Percentiles rank a stretch among this genome's conserved stretches.
Evolutionary conservation across 805 yeast genomes (phyloP).

Genomic region (Lipomyces orientalis): DNA sequence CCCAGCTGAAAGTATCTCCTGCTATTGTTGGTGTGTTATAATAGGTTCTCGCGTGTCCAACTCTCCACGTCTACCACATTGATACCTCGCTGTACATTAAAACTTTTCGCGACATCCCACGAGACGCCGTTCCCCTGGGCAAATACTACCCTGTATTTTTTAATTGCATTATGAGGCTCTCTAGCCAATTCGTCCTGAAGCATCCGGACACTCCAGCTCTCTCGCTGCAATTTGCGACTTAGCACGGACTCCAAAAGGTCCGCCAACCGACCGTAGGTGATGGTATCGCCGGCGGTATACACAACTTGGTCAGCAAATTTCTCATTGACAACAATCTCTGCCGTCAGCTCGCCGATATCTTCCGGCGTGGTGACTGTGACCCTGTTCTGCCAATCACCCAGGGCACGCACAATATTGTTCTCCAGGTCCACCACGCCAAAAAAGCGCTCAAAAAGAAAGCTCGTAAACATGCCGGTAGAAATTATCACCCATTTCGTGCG

Average conservation of each 20-base stretch:
- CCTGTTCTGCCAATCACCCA: not conserved
- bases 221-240: too few species aligned
- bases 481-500: conserved; percentile 8
- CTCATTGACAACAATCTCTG: not conserved
- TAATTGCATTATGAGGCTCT: too few species aligned
- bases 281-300: conserved; percentile 14
- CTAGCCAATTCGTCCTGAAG: too few species aligned
- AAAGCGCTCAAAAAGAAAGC: conserved; percentile 4
- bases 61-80: too few species aligned
- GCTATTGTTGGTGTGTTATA: too few species aligned
- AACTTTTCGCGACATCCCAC: too few species aligned
- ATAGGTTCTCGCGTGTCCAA: too few species aligned
- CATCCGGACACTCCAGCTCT: too few species aligned
- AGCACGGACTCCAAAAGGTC: not conserved
- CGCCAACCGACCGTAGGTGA: not conserved
- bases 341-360: conserved; percentile 1
- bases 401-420: not conserved
- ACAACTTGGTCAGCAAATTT: not conserved
- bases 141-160: too few species aligned
- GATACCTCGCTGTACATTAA: too few species aligned
- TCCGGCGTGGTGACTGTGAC: conserved; percentile 13
- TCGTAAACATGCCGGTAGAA: conserved; percentile 8
- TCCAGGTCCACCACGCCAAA: conserved; percentile 9
- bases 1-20: too few species aligned
- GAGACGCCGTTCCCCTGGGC: too few species aligned